Evolutionary conservation across 2,329 filamentous ascomycete species (phyloP), one percentile per base, ranked within the genome.

Genomic region (Epichloe sylvatica): DNA sequence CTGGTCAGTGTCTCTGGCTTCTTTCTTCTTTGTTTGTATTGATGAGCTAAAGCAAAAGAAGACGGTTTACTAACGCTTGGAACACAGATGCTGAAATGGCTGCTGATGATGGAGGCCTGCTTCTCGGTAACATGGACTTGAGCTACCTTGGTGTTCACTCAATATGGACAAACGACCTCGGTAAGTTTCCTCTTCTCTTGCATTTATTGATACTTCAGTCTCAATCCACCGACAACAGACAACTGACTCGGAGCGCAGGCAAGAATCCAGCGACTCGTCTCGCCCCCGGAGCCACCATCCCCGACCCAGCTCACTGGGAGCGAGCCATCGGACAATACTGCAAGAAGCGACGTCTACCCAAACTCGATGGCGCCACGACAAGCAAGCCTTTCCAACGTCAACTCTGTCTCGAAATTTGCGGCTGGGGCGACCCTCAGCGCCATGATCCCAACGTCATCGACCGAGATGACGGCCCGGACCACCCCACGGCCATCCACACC

Each of bases 101-200:
- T 33, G 79, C 82, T 2, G 70, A 74, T 36, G 75, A 82, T 54
- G 77, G 80, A 44, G 83, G 81, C n/a, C 85, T 92, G 83, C 70
- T 83, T 25, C 71, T 80, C 7, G 73, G 77, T 12, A 76, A 75
- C 2, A 68, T 89, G 4, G 86, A 92, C 57, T 67, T 91, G 19
- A 83, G 83, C 58, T 92, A 85, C 58, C 70, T 91, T 51, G 87
- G 87, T 2, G 80, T 90, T 6, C 71, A 78, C 49, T 77, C 77
- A 2, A 77, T 92, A 49, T 91, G 86, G 85, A 77, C 69, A 3
- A 83, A 84, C 53, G 71, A 80, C 46, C 71, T 88, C 8, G 83
- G 83, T 74, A 67, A 61, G 70, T 56, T 15, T 12, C 17, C 21
- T 8, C 19, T n/a, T 17, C 35, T 17, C 12, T 15, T 33, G 15